Conservation (phyloP, 2,329 filamentous ascomycete species). For the Xylariaceae sp. region DNA sequence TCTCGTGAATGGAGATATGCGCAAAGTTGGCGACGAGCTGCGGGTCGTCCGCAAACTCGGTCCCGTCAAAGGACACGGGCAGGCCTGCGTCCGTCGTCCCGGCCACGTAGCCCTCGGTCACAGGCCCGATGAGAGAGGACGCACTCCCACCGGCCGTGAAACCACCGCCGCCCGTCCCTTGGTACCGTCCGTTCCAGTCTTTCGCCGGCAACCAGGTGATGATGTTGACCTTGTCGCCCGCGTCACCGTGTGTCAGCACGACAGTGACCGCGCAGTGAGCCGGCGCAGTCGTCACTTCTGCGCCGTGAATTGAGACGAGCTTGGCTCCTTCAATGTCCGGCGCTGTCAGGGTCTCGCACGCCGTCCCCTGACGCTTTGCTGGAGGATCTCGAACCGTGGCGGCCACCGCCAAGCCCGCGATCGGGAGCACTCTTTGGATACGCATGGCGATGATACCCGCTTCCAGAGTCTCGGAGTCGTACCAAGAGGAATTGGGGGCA, state of each 20-base stretch:
- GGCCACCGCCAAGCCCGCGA: too few species aligned
- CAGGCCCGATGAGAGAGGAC: constrained; percentile 13
- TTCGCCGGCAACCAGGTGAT: neutral
- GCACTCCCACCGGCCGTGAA: constrained; percentile 15
- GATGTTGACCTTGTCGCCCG: constrained; percentile 1
- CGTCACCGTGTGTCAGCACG: constrained; percentile 1
- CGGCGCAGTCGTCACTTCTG: neutral
- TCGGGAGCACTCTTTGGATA: too few species aligned
- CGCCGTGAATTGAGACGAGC: constrained; percentile 1
- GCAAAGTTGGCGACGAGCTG: constrained; percentile 29
- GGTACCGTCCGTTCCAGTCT: constrained; percentile 21
- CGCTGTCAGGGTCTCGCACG: constrained; percentile 1
- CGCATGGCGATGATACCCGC: too few species aligned
- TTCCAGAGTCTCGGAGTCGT: too few species aligned
- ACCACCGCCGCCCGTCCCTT: constrained; percentile 20
- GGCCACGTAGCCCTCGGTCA: constrained; percentile 14
- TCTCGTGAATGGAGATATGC: constrained; percentile 37
- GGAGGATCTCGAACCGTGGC: too few species aligned
- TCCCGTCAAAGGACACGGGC: constrained; percentile 8
- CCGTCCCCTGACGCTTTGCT: neutral
- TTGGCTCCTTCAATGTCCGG: constrained; percentile 1
- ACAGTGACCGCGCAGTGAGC: constrained; percentile 3
- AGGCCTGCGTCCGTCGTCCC: constrained; percentile 17
- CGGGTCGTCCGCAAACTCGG: constrained; percentile 12
- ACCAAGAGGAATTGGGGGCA: too few species aligned